Evolutionary conservation across 441 rosid species (phyloP).

Genomic region (Biscutella laevigata): DNA sequence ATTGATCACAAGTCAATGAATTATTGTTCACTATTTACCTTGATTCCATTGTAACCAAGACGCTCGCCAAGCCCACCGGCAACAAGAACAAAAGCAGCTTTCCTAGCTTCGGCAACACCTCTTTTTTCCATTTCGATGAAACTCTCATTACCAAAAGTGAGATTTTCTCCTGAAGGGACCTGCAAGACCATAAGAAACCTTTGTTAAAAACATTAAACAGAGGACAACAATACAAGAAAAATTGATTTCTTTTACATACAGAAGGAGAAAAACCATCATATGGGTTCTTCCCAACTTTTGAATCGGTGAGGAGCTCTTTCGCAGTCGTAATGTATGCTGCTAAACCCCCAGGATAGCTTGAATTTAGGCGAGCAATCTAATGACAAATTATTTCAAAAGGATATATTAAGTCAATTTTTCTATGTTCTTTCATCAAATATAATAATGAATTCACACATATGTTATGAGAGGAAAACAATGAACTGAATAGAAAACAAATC

Average conservation of each 20-base stretch:
- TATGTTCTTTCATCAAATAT: background rate
- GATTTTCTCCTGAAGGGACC: conserved; percentile 87
- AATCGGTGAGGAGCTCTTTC: conserved; percentile 76
- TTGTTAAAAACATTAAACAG: background rate
- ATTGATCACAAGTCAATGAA: background rate
- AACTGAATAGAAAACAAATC: too few species aligned
- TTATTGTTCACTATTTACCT: conserved; percentile 38
- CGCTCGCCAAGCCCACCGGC: conserved; percentile 99
- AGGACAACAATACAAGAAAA: background rate
- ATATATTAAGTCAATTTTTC: background rate
- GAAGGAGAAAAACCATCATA: conserved; percentile 93
- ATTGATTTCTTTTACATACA: conserved; percentile 31
- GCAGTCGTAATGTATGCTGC: conserved; percentile 61
- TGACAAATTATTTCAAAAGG: background rate
- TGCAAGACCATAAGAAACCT: conserved; percentile 19
- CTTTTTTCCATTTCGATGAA: conserved; percentile 66
- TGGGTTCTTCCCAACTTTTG: conserved; percentile 86
- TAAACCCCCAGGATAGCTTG: conserved; percentile 90
- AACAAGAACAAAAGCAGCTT: conserved; percentile 92
- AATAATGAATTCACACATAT: background rate
- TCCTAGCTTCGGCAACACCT: conserved; percentile 75
- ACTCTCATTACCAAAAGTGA: conserved; percentile 56
- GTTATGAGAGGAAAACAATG: background rate
- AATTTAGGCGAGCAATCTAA: conserved; percentile 62
- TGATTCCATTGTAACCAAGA: conserved; percentile 95